These are phyloP conservation scores for Glebionis coronaria DNA, from an alignment of 129 eudicot genomes.

Conservation along the genomic window DNA sequence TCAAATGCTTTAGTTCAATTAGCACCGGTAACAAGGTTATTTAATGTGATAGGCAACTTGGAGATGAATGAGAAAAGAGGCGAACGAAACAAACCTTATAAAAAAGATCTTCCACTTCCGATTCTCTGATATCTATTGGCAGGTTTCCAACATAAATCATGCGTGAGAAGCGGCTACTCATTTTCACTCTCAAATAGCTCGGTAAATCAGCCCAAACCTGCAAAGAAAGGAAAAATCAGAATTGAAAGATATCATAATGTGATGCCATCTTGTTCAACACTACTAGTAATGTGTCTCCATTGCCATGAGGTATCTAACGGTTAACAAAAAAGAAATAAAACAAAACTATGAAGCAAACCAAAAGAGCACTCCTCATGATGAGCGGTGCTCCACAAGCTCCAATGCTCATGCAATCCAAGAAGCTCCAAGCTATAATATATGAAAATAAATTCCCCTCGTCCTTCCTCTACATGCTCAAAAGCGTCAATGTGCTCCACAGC, in stretches of 20 bases:
- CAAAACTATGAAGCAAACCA: slow-evolving; percentile 92
- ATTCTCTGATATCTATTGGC: slow-evolving; percentile 79
- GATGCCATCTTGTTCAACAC: not conserved
- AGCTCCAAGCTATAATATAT: slow-evolving; percentile 78
- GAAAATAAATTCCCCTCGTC: slow-evolving; percentile 70
- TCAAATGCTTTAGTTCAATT: not conserved
- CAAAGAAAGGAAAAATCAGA: slow-evolving; percentile 19
- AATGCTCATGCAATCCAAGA: slow-evolving; percentile 82
- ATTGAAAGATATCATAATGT: slow-evolving; percentile 7
- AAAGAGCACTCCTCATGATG: slow-evolving; percentile 88
- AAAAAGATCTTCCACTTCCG: slow-evolving; percentile 88
- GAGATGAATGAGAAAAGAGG: not conserved
- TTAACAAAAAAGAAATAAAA: slow-evolving; percentile 31
- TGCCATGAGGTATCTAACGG: slow-evolving; percentile 29
- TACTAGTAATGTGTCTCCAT: slow-evolving; percentile 21
- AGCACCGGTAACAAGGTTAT: not conserved
- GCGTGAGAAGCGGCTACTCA: slow-evolving; percentile 97
- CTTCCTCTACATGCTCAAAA: slow-evolving; percentile 73
- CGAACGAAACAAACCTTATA: slow-evolving; percentile 61
- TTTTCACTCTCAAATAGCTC: slow-evolving; percentile 34
- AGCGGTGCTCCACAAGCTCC: slow-evolving; percentile 99
- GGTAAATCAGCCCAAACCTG: slow-evolving; percentile 31
- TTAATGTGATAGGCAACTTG: not conserved
- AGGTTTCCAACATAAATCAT: slow-evolving; percentile 96
- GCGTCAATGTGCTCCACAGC: slow-evolving; percentile 94